Evolutionary conservation across 1,284 basidiomycete species (phyloP).

Genomic region (Melanopsichium pennsylvanicum): DNA sequence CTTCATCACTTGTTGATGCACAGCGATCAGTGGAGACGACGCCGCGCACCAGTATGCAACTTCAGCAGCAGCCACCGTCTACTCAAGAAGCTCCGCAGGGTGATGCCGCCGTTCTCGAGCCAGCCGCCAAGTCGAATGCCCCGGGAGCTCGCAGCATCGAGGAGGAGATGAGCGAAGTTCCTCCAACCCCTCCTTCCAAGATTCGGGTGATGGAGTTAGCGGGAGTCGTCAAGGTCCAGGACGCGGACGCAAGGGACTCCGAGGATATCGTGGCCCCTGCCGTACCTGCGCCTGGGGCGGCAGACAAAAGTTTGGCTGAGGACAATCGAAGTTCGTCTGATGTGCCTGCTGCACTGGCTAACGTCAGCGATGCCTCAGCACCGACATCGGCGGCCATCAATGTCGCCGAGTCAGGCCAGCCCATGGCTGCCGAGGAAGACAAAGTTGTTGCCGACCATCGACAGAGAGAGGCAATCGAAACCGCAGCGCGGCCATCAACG

Average conservation of each 20-base stretch:
- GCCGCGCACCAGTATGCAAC: slow-evolving; percentile 31
- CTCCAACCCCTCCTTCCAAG: slow-evolving; percentile 34
- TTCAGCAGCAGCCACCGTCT: slow-evolving; percentile 2
- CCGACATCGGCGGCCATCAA: too few species aligned
- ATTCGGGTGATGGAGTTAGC: background rate
- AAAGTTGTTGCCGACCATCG: too few species aligned
- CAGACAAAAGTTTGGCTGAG: slow-evolving; percentile 17
- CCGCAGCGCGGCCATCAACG: background rate
- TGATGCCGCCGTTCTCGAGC: background rate
- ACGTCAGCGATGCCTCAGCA: background rate
- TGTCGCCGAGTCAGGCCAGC: too few species aligned
- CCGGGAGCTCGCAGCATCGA: slow-evolving; percentile 20
- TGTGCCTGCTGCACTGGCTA: background rate
- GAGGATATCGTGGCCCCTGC: slow-evolving; percentile 36
- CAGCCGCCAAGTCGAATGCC: slow-evolving; percentile 1
- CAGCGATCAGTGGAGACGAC: slow-evolving; percentile 22
- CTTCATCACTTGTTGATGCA: slow-evolving; percentile 5
- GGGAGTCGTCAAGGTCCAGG: slow-evolving; percentile 7
- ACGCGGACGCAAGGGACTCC: slow-evolving; percentile 12
- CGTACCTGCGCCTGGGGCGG: slow-evolving; percentile 23
- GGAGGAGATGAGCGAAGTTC: slow-evolving; percentile 24
- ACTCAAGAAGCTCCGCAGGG: background rate
- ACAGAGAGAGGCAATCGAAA: too few species aligned
- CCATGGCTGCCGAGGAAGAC: too few species aligned
- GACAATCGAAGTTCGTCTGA: slow-evolving; percentile 2